These are phyloP conservation scores for Zizania latifolia DNA, from an alignment of 176 grass and related monocot species.

Conservation along the genomic window DNA sequence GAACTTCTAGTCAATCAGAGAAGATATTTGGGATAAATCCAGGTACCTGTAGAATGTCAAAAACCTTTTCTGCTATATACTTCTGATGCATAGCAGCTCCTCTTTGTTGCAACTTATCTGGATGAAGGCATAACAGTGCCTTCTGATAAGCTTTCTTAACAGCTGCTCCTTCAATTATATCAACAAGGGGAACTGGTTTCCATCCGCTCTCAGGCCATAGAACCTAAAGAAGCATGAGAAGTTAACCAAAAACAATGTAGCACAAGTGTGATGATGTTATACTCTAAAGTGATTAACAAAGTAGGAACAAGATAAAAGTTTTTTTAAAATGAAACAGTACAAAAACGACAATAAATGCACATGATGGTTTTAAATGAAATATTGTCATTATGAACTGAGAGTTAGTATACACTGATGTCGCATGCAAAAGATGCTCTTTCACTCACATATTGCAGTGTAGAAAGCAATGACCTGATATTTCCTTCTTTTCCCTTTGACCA, in stretches of 20 bases:
- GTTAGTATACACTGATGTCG: neutral
- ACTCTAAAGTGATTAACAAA: conserved; percentile 8
- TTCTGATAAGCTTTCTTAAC: conserved; percentile 91
- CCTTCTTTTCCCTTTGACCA: conserved; percentile 98
- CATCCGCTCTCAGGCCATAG: conserved; percentile 84
- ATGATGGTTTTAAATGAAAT: neutral
- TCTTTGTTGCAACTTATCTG: conserved; percentile 89
- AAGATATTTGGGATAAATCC: conserved; percentile 6
- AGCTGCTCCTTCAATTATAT: conserved; percentile 82
- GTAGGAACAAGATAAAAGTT: conserved; percentile 13
- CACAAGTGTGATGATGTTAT: neutral
- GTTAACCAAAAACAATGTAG: neutral
- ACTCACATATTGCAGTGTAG: conserved; percentile 92
- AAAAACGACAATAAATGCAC: neutral
- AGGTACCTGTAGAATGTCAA: conserved; percentile 95
- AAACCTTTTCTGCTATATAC: conserved; percentile 89
- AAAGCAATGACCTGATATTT: conserved; percentile 96
- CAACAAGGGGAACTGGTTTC: conserved; percentile 81
- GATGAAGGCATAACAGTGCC: conserved; percentile 86
- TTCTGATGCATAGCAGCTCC: conserved; percentile 66
- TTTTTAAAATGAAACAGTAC: neutral
- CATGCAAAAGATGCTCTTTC: conserved; percentile 27
- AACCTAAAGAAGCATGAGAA: conserved; percentile 41
- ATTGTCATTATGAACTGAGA: neutral
- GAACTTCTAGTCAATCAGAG: neutral